phyloP scores from a whole-genome alignment of 2,329 filamentous ascomycete genomes.

The Cladosporium sp. region DNA sequence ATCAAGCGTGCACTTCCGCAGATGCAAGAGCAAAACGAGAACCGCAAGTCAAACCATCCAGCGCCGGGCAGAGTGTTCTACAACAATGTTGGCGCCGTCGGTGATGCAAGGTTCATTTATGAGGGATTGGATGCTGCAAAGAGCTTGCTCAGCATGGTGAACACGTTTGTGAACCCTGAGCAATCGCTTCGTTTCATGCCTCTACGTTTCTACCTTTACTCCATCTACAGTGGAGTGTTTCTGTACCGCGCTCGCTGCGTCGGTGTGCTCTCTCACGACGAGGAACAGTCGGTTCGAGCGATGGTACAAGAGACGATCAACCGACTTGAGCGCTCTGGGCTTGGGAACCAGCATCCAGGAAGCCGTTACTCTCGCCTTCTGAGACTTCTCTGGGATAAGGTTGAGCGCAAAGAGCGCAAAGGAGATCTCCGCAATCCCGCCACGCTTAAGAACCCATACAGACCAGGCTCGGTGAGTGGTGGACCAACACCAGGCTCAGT shows the following conservation, averaged over 20 bases:
- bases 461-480: slow-evolving; percentile 36
- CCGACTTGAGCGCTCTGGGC: slow-evolving; percentile 41
- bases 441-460: slow-evolving; percentile 34
- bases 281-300: slow-evolving; percentile 43
- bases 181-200: slow-evolving; percentile 46
- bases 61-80: slow-evolving; percentile 36
- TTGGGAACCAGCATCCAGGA: slow-evolving; percentile 44
- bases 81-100: slow-evolving; percentile 47
- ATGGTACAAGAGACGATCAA: slow-evolving; percentile 46
- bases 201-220: slow-evolving; percentile 46
- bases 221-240: slow-evolving; percentile 47
- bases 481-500: slow-evolving; percentile 28
- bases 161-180: slow-evolving; percentile 48
- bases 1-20: slow-evolving; percentile 44
- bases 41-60: slow-evolving; percentile 14
- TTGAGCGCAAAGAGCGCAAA: slow-evolving; percentile 32
- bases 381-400: slow-evolving; percentile 46
- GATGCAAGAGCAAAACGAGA: slow-evolving; percentile 24
- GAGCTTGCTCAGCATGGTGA: slow-evolving; percentile 46
- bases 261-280: slow-evolving; percentile 44
- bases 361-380: slow-evolving; percentile 45
- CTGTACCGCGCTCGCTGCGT: slow-evolving; percentile 46
- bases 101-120: slow-evolving; percentile 48
- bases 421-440: slow-evolving; percentile 14
- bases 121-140: slow-evolving; percentile 48